Evolutionary conservation across 352 stramenopile genomes (phyloP).

Genomic region (Elongisporangium anandrum): DNA sequence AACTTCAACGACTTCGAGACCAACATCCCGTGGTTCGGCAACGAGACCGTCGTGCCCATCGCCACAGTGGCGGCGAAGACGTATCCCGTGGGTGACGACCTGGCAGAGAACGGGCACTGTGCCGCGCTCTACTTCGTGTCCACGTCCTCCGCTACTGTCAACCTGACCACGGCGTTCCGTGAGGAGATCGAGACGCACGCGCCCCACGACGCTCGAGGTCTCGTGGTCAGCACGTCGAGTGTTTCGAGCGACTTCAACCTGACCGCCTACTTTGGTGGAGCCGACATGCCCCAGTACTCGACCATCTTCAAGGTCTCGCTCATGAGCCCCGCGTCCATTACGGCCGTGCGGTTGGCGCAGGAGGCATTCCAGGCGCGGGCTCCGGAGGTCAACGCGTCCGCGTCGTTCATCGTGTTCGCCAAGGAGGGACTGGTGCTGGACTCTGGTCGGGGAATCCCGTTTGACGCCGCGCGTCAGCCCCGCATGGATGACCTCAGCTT

Average conservation of each 20-base stretch:
- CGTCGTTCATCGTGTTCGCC: slow-evolving; percentile 11
- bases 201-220: neutral
- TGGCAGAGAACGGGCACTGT: neutral
- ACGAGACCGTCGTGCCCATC: slow-evolving; percentile 1
- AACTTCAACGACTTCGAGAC: slow-evolving; percentile 14
- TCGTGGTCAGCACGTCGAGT: slow-evolving; percentile 1
- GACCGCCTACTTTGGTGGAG: slow-evolving; percentile 3
- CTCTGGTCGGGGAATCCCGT: neutral
- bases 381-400: slow-evolving; percentile 1
- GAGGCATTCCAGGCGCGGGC: slow-evolving; percentile 5
- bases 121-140: slow-evolving; percentile 9
- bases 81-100: neutral
- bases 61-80: neutral
- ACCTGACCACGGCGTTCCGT: neutral
- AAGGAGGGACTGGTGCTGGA: slow-evolving; percentile 7
- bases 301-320: slow-evolving; percentile 2
- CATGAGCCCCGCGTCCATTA: slow-evolving; percentile 1
- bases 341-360: slow-evolving; percentile 7
- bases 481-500: neutral
- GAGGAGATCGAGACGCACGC: slow-evolving; percentile 4
- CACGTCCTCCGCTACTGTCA: neutral
- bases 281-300: neutral
- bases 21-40: slow-evolving; percentile 7
- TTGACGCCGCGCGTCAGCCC: neutral
- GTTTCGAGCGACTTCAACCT: neutral